Evolutionary conservation across 345 rosid genomes (phyloP).

Genomic region (Salix exigua): DNA sequence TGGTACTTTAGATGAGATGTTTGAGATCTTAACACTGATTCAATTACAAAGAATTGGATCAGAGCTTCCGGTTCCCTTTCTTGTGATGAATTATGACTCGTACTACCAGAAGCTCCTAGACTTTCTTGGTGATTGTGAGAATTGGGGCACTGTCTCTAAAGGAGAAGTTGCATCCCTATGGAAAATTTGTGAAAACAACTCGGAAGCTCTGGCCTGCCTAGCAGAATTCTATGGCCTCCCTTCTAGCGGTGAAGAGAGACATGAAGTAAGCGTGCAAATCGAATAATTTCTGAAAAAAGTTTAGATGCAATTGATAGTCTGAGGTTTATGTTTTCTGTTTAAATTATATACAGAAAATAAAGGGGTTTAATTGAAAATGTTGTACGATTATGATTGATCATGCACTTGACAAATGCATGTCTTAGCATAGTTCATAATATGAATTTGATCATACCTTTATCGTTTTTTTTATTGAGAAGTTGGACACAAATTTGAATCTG

Average conservation of each 20-base stretch:
- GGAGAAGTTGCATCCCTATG: constrained; percentile 77
- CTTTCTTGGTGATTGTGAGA: constrained; percentile 69
- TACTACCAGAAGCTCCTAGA: constrained; percentile 71
- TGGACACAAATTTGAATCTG: no score
- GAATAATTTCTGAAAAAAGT: neutral
- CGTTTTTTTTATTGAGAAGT: no score
- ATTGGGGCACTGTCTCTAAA: constrained; percentile 64
- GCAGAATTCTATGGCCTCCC: constrained; percentile 58
- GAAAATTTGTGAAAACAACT: constrained; percentile 71
- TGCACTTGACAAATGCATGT: no score
- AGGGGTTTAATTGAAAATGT: no score
- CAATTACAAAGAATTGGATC: constrained; percentile 86
- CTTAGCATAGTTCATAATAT: no score
- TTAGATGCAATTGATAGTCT: neutral
- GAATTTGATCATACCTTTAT: no score
- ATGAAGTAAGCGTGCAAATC: constrained; percentile 12
- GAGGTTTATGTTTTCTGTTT: no score
- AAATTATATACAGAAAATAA: no score
- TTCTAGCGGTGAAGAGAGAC: neutral
- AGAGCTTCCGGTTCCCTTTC: constrained; percentile 65
- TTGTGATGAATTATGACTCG: constrained; percentile 81
- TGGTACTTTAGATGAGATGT: constrained; percentile 87
- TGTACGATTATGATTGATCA: no score
- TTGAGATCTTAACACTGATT: constrained; percentile 75
- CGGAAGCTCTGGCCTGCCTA: constrained; percentile 64